These are phyloP conservation scores for Blastomyces parvus DNA, from an alignment of 2,329 filamentous ascomycete species.

Conservation along the genomic window DNA sequence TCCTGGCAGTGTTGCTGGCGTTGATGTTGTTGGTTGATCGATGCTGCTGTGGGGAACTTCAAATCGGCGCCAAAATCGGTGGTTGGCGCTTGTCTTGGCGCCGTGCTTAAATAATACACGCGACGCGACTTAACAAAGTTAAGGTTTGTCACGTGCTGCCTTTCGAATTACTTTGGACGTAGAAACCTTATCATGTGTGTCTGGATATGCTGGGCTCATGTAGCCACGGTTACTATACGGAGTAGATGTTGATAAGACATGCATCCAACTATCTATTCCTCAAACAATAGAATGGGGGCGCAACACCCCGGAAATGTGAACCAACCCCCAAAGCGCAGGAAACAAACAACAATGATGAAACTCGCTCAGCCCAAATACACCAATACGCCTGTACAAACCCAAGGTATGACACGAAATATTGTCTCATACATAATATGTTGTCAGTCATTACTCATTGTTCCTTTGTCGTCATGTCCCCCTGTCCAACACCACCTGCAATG, in stretches of 20 bases:
- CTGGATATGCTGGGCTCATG: neutral
- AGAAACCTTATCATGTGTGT: neutral
- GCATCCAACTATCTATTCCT: neutral
- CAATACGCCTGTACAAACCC: neutral
- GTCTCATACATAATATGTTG: neutral
- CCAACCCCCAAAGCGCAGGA: neutral
- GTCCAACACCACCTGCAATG: neutral
- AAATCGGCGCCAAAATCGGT: neutral
- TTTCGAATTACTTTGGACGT: no score
- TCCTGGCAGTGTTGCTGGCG: neutral
- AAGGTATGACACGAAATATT: neutral
- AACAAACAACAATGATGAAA: neutral
- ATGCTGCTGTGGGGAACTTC: neutral
- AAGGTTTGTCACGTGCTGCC: no score
- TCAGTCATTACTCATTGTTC: neutral
- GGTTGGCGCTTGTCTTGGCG: constrained; percentile 6
- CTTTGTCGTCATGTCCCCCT: neutral
- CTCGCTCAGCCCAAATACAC: neutral
- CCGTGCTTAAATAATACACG: neutral
- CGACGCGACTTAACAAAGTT: neutral
- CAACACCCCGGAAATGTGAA: no score
- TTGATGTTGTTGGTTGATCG: neutral
- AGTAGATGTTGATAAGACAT: neutral
- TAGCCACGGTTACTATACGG: neutral
- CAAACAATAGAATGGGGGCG: neutral